phyloP scores from a whole-genome alignment of 2,329 filamentous ascomycete species.

The Camillea tinctor region DNA sequence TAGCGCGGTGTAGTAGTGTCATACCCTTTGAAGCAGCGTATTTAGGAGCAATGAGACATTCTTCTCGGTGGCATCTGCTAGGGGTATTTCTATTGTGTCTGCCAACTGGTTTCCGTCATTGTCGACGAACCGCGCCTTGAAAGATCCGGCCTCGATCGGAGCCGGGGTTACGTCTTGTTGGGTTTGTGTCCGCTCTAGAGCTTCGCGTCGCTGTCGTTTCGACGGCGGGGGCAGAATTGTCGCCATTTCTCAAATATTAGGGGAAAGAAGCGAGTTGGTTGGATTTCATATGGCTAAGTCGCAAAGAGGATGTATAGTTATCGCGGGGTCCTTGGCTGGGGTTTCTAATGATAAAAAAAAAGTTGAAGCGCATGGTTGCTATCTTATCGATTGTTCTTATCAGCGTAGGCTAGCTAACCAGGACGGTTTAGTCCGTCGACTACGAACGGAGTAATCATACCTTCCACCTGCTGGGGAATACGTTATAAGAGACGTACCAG shows the following conservation, averaged over 20 bases:
- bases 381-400: conserved; percentile 25
- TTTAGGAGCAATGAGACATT: conserved; percentile 88
- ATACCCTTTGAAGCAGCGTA: conserved; percentile 73
- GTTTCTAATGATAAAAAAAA: conserved; percentile 18
- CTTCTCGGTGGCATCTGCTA: conserved; percentile 82
- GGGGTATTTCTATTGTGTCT: conserved; percentile 70
- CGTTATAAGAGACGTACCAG: too few relatives aligned
- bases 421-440: too few relatives aligned
- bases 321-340: conserved; percentile 18
- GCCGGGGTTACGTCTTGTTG: conserved; percentile 74
- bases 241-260: conserved; percentile 56
- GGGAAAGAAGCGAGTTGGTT: not conserved
- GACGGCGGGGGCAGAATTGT: conserved; percentile 80
- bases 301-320: conserved; percentile 1
- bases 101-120: conserved; percentile 70
- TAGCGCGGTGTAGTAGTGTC: conserved; percentile 20
- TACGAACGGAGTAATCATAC: too few relatives aligned
- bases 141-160: conserved; percentile 68
- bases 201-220: conserved; percentile 80
- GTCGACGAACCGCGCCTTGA: conserved; percentile 86
- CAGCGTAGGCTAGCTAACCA: too few relatives aligned
- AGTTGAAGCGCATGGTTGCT: conserved; percentile 19
- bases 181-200: conserved; percentile 65
- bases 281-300: not conserved
- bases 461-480: too few relatives aligned